Evolutionary conservation across 768 basidiomycete species (phyloP), one percentile per base, ranked within the genome.

Genomic region (Collybia mongolica): DNA sequence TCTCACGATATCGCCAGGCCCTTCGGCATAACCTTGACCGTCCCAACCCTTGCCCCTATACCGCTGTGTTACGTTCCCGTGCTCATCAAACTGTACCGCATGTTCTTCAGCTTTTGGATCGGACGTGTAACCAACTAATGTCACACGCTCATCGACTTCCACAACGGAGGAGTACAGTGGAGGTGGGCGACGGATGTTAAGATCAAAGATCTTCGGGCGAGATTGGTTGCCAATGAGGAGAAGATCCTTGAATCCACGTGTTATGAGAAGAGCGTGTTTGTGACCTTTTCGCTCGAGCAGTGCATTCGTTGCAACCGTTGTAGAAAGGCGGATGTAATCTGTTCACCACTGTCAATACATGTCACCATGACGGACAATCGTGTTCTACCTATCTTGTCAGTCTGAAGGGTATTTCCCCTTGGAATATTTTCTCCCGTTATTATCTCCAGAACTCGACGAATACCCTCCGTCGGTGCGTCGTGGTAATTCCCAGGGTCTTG

Each of bases 291-390:
- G 85, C 61, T 98, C 96, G 5, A 98, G 79, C 0, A 98, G 79
- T 0, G 96, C 95, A 60, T 98, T 98, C 15, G 96, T 98, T 0
- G 94, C 95, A 3, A 98, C 93, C 0, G 96, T 98, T 0, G 95
- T 97, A 0, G 91, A 93, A 6, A 96, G 72, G 15, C 93, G 83
- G 54, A 96, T 92, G 63, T 93, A 94, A 61, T 96, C 93, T 93
- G 52, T 9, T 22, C 38, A 39, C 23, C n/a, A 42, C 44, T 55
- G 5, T 41, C 29, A 54, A 24, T 45, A 39, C 28, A 20, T 43
- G 20, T 35, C 18, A 20, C 32, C 37, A 1, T 29, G 38, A 28
- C n/a, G 46, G 15, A 14, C 18, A 14, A 36, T 56, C 76, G 12
- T 47, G 32, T 12, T 12, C 11, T 32, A 89, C 90, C 91, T 49